Percentiles rank a stretch among this genome's conserved stretches.
Conservation (phyloP, 176 grass and related monocot species). For the Hyparrhenia diplandra region DNA sequence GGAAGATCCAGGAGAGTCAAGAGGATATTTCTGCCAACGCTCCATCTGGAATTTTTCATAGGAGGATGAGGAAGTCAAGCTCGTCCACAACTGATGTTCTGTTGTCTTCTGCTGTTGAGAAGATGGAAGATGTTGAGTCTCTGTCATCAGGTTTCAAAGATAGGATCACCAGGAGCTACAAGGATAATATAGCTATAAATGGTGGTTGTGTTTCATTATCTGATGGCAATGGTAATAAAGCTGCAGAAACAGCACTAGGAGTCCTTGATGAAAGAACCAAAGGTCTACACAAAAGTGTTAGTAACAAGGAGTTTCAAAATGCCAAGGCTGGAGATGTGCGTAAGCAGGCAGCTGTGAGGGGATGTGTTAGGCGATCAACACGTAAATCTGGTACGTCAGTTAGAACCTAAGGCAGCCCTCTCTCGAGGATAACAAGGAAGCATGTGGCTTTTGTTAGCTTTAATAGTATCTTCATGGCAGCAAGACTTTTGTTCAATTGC, state of each 20-base stretch:
- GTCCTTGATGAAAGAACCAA: neutral
- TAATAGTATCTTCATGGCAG: neutral
- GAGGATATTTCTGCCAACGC: neutral
- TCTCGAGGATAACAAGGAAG: too few species aligned
- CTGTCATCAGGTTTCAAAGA: neutral
- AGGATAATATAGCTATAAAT: neutral
- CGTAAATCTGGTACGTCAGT: neutral
- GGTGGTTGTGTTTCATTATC: too few species aligned
- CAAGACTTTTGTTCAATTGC: neutral
- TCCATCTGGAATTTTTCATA: slow-evolving; percentile 4
- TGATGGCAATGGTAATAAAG: too few species aligned
- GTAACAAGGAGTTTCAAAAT: neutral
- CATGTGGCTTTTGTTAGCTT: neutral
- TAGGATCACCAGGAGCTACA: neutral
- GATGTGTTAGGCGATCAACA: slow-evolving; percentile 2
- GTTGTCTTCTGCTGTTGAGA: neutral
- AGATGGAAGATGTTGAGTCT: neutral
- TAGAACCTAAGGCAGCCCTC: neutral
- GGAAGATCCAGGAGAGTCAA: neutral
- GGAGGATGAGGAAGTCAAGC: slow-evolving; percentile 11
- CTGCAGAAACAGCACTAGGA: too few species aligned
- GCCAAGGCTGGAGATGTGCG: neutral
- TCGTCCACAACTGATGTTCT: neutral
- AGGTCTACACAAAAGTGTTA: neutral
- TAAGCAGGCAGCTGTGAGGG: neutral